Evolutionary conservation across 2,329 filamentous ascomycete genomes (phyloP).

Genomic region (Penicillium thymicola): DNA sequence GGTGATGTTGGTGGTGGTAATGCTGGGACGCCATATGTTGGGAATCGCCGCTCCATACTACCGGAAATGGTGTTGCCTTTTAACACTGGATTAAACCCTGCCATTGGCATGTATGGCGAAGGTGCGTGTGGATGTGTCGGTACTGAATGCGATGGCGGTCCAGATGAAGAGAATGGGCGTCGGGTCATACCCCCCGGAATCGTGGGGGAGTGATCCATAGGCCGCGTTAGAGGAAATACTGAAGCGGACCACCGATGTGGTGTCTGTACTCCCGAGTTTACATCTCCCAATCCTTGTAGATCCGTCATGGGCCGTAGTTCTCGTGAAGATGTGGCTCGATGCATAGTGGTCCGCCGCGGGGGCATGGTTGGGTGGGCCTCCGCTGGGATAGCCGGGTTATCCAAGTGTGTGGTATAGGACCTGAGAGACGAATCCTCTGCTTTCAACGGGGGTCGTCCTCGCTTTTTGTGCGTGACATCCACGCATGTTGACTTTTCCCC

Average conservation of each 20-base stretch:
- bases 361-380: conserved; percentile 25
- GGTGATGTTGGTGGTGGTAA: conserved; percentile 33
- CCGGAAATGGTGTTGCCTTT: conserved; percentile 18
- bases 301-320: conserved; percentile 40
- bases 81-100: conserved; percentile 28
- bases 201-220: conserved; percentile 27
- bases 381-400: conserved; percentile 23
- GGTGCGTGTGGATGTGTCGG: conserved; percentile 26
- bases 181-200: conserved; percentile 26
- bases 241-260: conserved; percentile 34
- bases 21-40: conserved; percentile 28
- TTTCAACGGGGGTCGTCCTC: conserved; percentile 44
- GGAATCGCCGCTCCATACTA: conserved; percentile 26
- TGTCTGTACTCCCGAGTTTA: conserved; percentile 17
- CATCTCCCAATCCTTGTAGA: conserved; percentile 29
- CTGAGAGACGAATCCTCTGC: conserved; percentile 41
- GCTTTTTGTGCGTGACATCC: conserved; percentile 49
- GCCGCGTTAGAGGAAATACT: conserved; percentile 28
- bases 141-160: conserved; percentile 24
- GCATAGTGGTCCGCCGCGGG: conserved; percentile 27
- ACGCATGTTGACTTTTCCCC: conserved; percentile 38
- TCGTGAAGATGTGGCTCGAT: conserved; percentile 37
- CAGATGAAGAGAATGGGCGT: conserved; percentile 35
- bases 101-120: conserved; percentile 25
- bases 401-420: conserved; percentile 30